Evolutionary conservation across 2,329 filamentous ascomycete species (phyloP), one percentile per base, ranked within the genome.

Genomic region (Aspergillus costaricaensis): DNA sequence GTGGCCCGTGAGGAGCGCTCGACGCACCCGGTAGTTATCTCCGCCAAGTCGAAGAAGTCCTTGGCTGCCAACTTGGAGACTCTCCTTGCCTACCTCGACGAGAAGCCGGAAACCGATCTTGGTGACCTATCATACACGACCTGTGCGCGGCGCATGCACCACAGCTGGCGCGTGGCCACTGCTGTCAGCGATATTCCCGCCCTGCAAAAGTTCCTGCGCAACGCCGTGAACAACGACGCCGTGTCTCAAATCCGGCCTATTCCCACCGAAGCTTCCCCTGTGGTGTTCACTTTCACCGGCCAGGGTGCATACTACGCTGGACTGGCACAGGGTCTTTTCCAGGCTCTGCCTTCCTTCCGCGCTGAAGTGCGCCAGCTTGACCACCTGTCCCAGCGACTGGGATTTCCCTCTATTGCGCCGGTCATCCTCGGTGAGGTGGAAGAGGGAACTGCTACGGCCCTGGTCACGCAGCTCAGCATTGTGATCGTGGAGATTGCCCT

Each of bases 71-170:
- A 36, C 12, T 23, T 86, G 89, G 77, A 85, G 68, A 77, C 77
- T 10, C 77, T 88, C 4, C 75, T 86, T 12, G 65, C 68, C 1
- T 85, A 81, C 1, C 54, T 71, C 0, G 81, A 82, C 0, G 69
- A 89, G 2, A 36, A 36, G 10, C 32, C 32, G 4, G 32, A 15
- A 5, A 36, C 32, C 12, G 32, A 36, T 12, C 32, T 36, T 12
- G 77, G 82, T 0, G 77, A 85, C 60, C 74, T 90, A 1, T 82
- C 87, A 0, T 90, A 90, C 74, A 88, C 86, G 1, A 85, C 84
- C 0, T 88, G 86, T 12, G 88, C 88, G n/a, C 74, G 80, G 14
- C 75, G 79, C 1, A 66, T 70, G 8, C 79, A 81, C 57, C 64
- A 68, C 51, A 49, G 43, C 17, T 41, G 62, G n/a, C 61, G 67